phyloP scores from a whole-genome alignment of 345 rosid genomes.

The Conringia planisiliqua region DNA sequence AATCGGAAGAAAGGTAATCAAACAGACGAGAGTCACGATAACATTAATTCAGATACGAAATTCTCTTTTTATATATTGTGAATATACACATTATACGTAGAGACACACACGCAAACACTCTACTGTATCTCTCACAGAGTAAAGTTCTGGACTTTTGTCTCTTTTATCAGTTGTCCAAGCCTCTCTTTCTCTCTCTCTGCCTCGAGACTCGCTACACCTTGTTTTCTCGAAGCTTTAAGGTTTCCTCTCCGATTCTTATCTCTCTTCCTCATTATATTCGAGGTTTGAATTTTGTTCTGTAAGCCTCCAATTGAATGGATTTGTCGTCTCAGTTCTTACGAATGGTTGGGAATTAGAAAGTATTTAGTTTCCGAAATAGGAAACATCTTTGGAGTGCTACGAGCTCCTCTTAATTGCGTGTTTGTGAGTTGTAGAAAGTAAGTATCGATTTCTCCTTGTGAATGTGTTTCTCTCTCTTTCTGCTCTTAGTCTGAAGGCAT shows the following conservation, averaged over 20 bases:
- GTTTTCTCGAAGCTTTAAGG: background rate
- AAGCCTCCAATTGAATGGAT: background rate
- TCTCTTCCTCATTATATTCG: background rate
- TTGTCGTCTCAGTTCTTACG: background rate
- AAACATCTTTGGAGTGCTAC: background rate
- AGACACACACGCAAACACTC: background rate
- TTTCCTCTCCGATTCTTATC: background rate
- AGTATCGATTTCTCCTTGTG: background rate
- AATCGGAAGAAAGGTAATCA: background rate
- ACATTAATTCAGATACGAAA: background rate
- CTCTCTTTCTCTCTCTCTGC: background rate
- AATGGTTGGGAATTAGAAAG: background rate
- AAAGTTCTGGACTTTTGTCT: constrained; percentile 7
- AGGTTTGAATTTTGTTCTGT: background rate
- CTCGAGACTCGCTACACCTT: background rate
- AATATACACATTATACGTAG: background rate
- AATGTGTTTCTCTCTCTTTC: background rate
- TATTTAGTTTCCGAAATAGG: background rate
- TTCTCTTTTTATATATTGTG: background rate
- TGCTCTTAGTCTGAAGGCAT: background rate
- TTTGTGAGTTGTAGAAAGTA: background rate
- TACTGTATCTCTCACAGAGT: background rate
- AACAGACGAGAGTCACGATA: background rate
- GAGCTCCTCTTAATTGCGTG: background rate
- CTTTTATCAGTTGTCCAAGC: background rate